Evolutionary conservation across 192 early-diverging fungal genomes (phyloP).

Genomic region (Thamnidium elegans): DNA sequence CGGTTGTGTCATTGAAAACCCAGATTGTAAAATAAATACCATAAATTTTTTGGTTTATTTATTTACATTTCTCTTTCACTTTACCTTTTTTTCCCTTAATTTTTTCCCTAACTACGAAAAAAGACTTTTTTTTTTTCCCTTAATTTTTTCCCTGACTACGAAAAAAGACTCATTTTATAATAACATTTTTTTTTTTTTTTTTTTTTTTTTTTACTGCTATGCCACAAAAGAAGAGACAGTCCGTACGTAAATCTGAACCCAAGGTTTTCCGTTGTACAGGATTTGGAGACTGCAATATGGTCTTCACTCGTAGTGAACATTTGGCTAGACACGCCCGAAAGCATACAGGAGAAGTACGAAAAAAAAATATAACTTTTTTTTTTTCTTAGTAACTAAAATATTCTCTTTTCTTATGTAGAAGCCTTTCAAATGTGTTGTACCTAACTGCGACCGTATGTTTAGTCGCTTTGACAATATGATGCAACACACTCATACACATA

Average conservation of each 20-base stretch:
- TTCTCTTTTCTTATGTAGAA: conserved; percentile 42
- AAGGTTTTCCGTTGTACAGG: conserved; percentile 51
- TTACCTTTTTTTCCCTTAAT: not conserved
- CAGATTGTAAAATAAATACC: no score
- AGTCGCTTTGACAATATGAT: conserved; percentile 83
- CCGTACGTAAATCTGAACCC: not conserved
- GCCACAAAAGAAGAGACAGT: not conserved
- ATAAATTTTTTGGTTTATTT: no score
- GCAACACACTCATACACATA: conserved; percentile 74
- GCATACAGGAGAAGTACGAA: conserved; percentile 38
- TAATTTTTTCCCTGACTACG: not conserved
- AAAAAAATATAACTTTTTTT: not conserved
- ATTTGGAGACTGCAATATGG: conserved; percentile 54
- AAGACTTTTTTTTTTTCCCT: not conserved
- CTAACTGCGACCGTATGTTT: conserved; percentile 61
- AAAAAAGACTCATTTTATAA: no score
- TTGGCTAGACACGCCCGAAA: conserved; percentile 49
- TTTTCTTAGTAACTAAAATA: not conserved
- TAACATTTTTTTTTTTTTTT: not conserved
- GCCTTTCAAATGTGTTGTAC: conserved; percentile 69
- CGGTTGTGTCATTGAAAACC: no score
- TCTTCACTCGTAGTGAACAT: conserved; percentile 55
- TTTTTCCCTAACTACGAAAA: no score
- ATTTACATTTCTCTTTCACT: conserved; percentile 9
- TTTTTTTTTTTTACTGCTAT: not conserved